Evolutionary conservation across 345 rosid genomes (phyloP).

Genomic region (Hibiscus trionum): DNA sequence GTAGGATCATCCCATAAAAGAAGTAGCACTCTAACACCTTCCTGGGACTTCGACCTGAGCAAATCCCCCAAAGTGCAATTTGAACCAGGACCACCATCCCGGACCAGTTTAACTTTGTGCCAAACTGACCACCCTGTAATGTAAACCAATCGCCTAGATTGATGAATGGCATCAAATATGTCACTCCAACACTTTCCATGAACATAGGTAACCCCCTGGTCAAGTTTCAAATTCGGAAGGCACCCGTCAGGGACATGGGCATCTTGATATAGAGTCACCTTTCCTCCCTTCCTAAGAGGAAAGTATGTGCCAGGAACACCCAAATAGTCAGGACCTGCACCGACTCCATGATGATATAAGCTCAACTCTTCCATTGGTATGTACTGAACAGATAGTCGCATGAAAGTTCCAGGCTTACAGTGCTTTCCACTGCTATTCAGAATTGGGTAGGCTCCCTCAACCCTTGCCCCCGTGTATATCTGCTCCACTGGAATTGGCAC

Average conservation of each 20-base stretch:
- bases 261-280: constrained; percentile 85
- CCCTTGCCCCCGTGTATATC: constrained; percentile 47
- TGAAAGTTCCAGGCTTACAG: constrained; percentile 66
- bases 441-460: constrained; percentile 66
- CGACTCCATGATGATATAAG: constrained; percentile 66
- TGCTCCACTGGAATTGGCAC: constrained; percentile 73
- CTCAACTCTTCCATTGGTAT: constrained; percentile 57
- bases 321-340: constrained; percentile 67
- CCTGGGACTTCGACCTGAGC: constrained; percentile 73
- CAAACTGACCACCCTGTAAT: constrained; percentile 97
- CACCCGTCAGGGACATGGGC: constrained; percentile 89
- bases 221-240: constrained; percentile 64
- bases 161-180: constrained; percentile 73
- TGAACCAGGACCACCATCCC: constrained; percentile 45
- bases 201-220: constrained; percentile 48
- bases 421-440: constrained; percentile 55
- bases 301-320: constrained; percentile 94
- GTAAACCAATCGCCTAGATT: constrained; percentile 73
- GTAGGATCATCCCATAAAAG: constrained; percentile 98
- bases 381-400: constrained; percentile 68
- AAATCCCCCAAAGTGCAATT: constrained; percentile 65
- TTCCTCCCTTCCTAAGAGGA: constrained; percentile 83
- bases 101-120: constrained; percentile 66
- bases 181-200: constrained; percentile 90
- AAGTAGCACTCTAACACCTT: constrained; percentile 94